phyloP scores from a whole-genome alignment of 257 asterid species.

The Solanum piurae region DNA sequence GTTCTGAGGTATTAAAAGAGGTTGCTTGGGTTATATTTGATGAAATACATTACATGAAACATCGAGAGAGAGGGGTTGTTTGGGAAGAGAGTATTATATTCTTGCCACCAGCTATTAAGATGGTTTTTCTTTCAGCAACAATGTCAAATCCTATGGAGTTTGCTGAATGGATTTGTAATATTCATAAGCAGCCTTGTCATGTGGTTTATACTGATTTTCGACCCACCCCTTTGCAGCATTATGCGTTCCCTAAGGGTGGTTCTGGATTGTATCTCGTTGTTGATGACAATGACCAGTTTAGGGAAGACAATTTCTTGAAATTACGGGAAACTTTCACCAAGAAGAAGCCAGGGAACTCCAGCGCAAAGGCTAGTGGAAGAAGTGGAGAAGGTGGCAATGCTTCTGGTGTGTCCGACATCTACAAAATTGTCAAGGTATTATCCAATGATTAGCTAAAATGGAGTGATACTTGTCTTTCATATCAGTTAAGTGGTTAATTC shows the following conservation, averaged over 20 bases:
- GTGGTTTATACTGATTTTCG: constrained; percentile 94
- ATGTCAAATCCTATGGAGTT: constrained; percentile 98
- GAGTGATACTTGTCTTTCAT: not conserved
- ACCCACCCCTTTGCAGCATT: constrained; percentile 95
- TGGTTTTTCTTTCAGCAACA: constrained; percentile 94
- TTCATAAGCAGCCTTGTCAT: constrained; percentile 96
- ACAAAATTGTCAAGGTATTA: constrained; percentile 80
- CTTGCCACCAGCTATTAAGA: constrained; percentile 93
- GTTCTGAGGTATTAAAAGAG: constrained; percentile 90
- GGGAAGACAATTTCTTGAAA: constrained; percentile 75
- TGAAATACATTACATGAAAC: constrained; percentile 98
- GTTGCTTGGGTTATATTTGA: constrained; percentile 99
- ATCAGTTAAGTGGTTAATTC: not conserved
- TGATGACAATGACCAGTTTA: constrained; percentile 90
- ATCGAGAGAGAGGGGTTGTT: constrained; percentile 95
- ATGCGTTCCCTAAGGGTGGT: constrained; percentile 91
- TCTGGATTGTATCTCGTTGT: constrained; percentile 92
- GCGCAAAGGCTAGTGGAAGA: constrained; percentile 53
- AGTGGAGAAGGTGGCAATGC: constrained; percentile 57
- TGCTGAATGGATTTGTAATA: constrained; percentile 92
- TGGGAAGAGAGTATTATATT: constrained; percentile 98
- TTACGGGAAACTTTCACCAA: constrained; percentile 67
- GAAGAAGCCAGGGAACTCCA: constrained; percentile 38
- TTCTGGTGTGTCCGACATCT: constrained; percentile 73
- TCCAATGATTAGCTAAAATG: not conserved